Conservation (phyloP, 2,329 filamentous ascomycete species). For the Aspergillus brunneoviolaceus region DNA sequence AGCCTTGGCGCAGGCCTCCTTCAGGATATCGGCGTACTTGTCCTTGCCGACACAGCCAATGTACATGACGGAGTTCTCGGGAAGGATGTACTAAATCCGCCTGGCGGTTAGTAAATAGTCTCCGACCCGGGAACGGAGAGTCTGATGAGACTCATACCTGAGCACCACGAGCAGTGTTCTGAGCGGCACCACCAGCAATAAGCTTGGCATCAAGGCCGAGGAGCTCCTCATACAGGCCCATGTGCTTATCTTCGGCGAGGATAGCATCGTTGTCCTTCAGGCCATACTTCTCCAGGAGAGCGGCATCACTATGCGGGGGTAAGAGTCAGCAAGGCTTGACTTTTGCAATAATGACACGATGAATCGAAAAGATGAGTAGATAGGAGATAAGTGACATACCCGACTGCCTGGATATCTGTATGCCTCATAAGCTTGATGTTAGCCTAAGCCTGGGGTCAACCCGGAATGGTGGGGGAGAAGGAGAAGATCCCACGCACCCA, state of each 20-base stretch:
- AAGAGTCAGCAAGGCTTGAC: conserved; percentile 5
- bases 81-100: conserved; percentile 72
- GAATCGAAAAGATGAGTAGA: background rate
- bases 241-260: conserved; percentile 88
- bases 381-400: conserved; percentile 46
- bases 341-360: background rate
- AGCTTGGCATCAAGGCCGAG: conserved; percentile 89
- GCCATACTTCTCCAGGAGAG: conserved; percentile 85
- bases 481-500: conserved; percentile 57
- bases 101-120: conserved; percentile 12
- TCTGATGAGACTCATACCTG: conserved; percentile 52
- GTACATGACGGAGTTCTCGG: conserved; percentile 85
- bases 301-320: conserved; percentile 62
- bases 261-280: conserved; percentile 98
- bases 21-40: conserved; percentile 88
- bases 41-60: conserved; percentile 92
- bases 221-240: conserved; percentile 80
- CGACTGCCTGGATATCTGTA: conserved; percentile 82
- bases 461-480: background rate
- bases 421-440: conserved; percentile 12
- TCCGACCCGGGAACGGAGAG: background rate
- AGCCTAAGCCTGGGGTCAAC: conserved; percentile 25
- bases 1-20: conserved; percentile 79
- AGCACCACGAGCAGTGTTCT: conserved; percentile 95
- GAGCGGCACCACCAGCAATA: conserved; percentile 92